A percentile compares a stretch with the other conserved stretches of the same genome.
Evolutionary conservation across 2,329 filamentous ascomycete species (phyloP).

Genomic region (Neocatenulostroma microsporum): DNA sequence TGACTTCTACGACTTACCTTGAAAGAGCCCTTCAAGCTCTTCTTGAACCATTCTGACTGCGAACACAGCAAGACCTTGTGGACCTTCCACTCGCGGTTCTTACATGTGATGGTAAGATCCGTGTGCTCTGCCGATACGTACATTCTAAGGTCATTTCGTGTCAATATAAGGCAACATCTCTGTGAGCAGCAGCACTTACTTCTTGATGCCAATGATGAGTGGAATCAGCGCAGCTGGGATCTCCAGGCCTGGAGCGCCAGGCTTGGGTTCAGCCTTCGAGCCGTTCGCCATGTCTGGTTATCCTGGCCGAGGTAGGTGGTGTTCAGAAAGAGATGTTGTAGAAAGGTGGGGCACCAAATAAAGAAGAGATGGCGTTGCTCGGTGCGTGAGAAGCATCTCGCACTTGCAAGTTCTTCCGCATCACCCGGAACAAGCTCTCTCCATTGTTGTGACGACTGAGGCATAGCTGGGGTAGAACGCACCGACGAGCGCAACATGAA

Average conservation of each 20-base stretch:
- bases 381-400: no score
- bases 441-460: no score
- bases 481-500: no score
- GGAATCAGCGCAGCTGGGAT: neutral
- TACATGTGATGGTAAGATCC: conserved; percentile 3
- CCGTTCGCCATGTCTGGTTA: neutral
- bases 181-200: neutral
- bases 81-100: neutral
- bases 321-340: no score
- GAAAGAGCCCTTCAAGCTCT: neutral
- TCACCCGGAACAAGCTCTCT: no score
- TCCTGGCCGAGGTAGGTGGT: no score
- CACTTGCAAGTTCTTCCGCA: no score
- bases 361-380: no score
- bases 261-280: neutral
- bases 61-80: conserved; percentile 3
- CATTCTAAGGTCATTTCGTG: no score
- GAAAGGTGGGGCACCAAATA: no score
- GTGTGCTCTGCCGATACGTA: neutral
- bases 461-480: no score
- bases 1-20: conserved; percentile 1
- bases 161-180: no score
- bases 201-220: conserved; percentile 1
- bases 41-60: conserved; percentile 1
- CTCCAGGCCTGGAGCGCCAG: neutral